Base-by-base conservation (phyloP, 2,329 filamentous ascomycete genomes). In the Fusarium subglutinans region DNA sequence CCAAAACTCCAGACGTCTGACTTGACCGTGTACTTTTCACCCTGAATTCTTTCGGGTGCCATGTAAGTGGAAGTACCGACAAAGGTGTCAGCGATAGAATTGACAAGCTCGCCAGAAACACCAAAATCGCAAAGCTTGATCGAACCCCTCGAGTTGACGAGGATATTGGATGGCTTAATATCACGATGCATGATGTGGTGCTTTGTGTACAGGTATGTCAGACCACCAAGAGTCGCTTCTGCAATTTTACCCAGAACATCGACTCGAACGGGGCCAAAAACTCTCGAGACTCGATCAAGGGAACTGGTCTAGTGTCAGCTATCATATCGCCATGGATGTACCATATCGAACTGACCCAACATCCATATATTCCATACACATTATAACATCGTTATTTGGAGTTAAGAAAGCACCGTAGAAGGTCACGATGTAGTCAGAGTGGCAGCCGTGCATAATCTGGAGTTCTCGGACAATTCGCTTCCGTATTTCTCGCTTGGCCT, bases 331-430 rank as follows among this genome's bases (percentile, higher is more conserved):
- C 5, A 28, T 22, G 6, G 37, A 5, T 9, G 28, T 20, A 15
- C 15, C 20, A 6, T 30, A 17, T 20, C 8, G 14, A 37, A 86
- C 94, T 84, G 89, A 98, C 96, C 96, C 96, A 81, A 96, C 94
- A 84, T 99, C 96, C 94, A 98, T 98, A 82, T 99, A 98, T 83
- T 99, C 96, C 96, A 99, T 99, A 83, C 96, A 99, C 92, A 99
- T 96, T 78, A 98, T 97, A 67, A 99, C 97, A 85, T 99, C 96
- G 81, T 97, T 96, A 71, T 95, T 95, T 80, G 97, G 94, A 81
- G 98, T 98, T 80, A 98, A 90, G 81, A 98, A 99, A 43, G 96
- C 96, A 69, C 96, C 96, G 80, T 98, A 98, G 83, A 98, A 99
- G 62, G 93, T 98, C 69, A 99, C 96, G 79, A 99, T 98, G 83